These are phyloP conservation scores for Phytopythium mirpurense DNA, from an alignment of 352 stramenopile species.

Conservation along the genomic window DNA sequence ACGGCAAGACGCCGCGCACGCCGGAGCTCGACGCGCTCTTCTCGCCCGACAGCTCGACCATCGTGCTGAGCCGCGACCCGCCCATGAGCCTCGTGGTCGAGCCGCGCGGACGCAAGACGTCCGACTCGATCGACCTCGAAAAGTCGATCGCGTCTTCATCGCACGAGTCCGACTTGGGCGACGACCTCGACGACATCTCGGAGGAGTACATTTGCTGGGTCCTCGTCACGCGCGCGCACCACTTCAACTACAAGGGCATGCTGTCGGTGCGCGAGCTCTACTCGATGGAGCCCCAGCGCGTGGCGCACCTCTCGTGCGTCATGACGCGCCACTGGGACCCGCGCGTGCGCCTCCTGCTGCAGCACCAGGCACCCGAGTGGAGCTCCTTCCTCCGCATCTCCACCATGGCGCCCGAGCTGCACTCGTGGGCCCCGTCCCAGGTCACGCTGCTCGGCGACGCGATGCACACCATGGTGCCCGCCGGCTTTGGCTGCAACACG, in stretches of 20 bases:
- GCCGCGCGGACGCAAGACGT: constrained; percentile 20
- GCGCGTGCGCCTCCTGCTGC: constrained; percentile 29
- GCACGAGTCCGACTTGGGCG: too few species aligned
- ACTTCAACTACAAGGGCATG: constrained; percentile 33
- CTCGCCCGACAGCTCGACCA: constrained; percentile 22
- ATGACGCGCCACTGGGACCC: constrained; percentile 52
- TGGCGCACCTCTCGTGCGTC: too few species aligned
- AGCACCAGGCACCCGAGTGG: constrained; percentile 31
- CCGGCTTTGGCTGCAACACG: constrained; percentile 49
- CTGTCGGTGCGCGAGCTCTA: constrained; percentile 38
- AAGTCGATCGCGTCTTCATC: too few species aligned
- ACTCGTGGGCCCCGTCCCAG: constrained; percentile 28
- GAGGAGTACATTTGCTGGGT: constrained; percentile 65
- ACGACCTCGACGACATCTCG: too few species aligned
- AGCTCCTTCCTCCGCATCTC: constrained; percentile 55
- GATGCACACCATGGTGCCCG: constrained; percentile 52
- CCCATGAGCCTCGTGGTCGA: constrained; percentile 53
- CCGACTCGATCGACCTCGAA: too few species aligned
- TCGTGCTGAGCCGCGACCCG: constrained; percentile 32
- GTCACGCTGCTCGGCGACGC: constrained; percentile 58
- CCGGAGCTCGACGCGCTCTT: constrained; percentile 46
- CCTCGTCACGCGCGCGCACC: constrained; percentile 34
- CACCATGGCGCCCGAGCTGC: constrained; percentile 38
- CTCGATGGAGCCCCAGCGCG: too few species aligned
- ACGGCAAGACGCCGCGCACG: constrained; percentile 54